phyloP scores from a whole-genome alignment of 148 eudicot genomes.

The Vaccinium myrtillus region DNA sequence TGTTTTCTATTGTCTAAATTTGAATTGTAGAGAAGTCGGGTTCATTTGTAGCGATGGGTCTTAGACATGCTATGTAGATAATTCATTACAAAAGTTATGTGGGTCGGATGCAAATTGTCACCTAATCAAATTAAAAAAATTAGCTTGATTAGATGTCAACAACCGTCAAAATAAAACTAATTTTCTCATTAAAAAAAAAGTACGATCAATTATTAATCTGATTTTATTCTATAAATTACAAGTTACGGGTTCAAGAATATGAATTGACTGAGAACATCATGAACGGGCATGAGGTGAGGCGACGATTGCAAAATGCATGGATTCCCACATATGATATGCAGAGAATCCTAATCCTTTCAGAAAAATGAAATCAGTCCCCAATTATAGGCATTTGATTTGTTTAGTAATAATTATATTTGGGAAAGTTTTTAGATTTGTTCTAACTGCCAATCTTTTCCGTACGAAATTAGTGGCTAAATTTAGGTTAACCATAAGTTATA shows the following conservation, averaged over 20 bases:
- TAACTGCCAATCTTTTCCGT: neutral
- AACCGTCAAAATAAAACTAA: too few relatives aligned
- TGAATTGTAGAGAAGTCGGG: too few relatives aligned
- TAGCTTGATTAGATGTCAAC: neutral
- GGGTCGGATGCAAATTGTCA: too few relatives aligned
- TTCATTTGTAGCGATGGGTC: too few relatives aligned
- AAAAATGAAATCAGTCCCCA: neutral
- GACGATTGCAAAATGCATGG: neutral
- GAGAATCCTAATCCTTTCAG: neutral
- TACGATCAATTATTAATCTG: neutral
- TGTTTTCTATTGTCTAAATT: too few relatives aligned
- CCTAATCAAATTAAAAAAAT: too few relatives aligned
- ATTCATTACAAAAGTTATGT: too few relatives aligned
- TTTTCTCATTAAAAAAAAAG: too few relatives aligned
- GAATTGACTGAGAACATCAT: neutral
- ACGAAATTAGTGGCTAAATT: neutral
- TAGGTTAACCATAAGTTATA: neutral
- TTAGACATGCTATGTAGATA: too few relatives aligned
- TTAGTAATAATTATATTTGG: neutral
- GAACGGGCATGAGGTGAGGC: neutral
- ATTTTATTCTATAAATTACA: neutral
- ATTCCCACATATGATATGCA: neutral
- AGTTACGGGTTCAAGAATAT: neutral
- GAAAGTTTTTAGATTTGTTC: neutral
- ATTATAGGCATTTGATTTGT: neutral